Evolutionary conservation across 2,329 filamentous ascomycete species (phyloP).

Genomic region (Exophiala sp.): DNA sequence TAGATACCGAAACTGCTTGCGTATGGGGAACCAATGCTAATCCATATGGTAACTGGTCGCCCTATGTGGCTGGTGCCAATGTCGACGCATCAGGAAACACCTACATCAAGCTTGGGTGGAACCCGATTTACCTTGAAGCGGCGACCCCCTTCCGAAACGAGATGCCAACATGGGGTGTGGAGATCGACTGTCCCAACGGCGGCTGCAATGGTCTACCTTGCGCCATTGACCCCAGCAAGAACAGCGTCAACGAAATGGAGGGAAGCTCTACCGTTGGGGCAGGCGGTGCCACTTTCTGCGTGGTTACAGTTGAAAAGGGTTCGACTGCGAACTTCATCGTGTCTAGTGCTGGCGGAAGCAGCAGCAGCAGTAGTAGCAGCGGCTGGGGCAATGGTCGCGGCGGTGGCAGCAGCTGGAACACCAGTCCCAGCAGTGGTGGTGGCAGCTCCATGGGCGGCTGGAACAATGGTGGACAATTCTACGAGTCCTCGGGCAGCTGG

Average conservation of each 20-base stretch:
- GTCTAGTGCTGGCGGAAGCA: constrained; percentile 44
- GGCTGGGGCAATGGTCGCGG: background rate
- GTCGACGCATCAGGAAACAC: constrained; percentile 62
- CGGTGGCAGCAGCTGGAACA: background rate
- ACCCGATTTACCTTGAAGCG: constrained; percentile 65
- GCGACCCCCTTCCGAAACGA: constrained; percentile 52
- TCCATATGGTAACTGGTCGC: constrained; percentile 70
- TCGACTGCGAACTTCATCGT: constrained; percentile 65
- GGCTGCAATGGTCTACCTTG: constrained; percentile 73
- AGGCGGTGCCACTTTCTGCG: constrained; percentile 68
- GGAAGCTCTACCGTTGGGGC: constrained; percentile 60
- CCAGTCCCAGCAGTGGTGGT: background rate
- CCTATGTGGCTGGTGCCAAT: constrained; percentile 74
- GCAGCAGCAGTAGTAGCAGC: constrained; percentile 26
- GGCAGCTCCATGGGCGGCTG: background rate
- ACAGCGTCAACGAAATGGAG: constrained; percentile 56
- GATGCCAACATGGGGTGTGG: constrained; percentile 64
- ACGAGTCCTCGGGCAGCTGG: background rate
- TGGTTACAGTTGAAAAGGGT: constrained; percentile 69
- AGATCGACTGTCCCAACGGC: constrained; percentile 64
- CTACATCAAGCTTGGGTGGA: constrained; percentile 73
- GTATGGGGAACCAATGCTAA: constrained; percentile 65
- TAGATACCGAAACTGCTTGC: constrained; percentile 58
- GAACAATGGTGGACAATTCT: constrained; percentile 14
- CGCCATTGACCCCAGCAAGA: constrained; percentile 60